These are phyloP conservation scores for Raphanus sativus DNA, from an alignment of 345 rosid genomes.

Conservation along the genomic window DNA sequence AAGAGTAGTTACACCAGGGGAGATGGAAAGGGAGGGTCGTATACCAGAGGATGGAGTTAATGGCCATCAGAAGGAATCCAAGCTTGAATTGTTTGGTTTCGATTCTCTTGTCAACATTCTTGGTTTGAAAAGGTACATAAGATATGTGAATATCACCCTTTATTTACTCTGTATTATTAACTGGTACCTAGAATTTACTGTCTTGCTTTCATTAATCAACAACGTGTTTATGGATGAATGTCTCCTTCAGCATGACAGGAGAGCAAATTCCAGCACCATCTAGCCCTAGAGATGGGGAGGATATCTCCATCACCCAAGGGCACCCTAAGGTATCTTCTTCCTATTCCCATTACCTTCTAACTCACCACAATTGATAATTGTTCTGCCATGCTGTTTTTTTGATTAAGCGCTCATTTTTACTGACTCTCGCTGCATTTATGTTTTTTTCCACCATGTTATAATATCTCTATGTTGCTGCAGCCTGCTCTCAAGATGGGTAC, in stretches of 20 bases:
- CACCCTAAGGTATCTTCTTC: constrained; percentile 57
- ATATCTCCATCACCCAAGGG: constrained; percentile 53
- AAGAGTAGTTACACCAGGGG: constrained; percentile 45
- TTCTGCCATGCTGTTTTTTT: constrained; percentile 3
- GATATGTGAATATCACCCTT: not conserved
- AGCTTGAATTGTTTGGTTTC: constrained; percentile 94
- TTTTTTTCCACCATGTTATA: constrained; percentile 26
- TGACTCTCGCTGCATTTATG: constrained; percentile 7
- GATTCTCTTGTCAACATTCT: constrained; percentile 98
- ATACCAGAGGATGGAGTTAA: constrained; percentile 49
- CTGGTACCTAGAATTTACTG: not conserved
- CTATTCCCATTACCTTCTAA: constrained; percentile 9
- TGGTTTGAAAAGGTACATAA: constrained; percentile 82
- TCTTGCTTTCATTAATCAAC: constrained; percentile 12
- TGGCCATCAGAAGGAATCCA: constrained; percentile 70
- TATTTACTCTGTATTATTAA: not conserved
- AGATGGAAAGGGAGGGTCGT: constrained; percentile 39
- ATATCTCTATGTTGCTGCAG: constrained; percentile 54
- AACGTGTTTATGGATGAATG: constrained; percentile 25
- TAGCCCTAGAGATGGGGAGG: constrained; percentile 91
- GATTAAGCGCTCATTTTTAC: not conserved
- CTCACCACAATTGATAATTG: not conserved
- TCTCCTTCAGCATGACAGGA: constrained; percentile 79
- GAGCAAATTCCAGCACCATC: constrained; percentile 85
- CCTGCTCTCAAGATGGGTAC: constrained; percentile 81